Percentiles rank a stretch among this genome's conserved stretches.
Conservation (phyloP, 1,284 basidiomycete species). For the Cryptococcus amylolentus region DNA sequence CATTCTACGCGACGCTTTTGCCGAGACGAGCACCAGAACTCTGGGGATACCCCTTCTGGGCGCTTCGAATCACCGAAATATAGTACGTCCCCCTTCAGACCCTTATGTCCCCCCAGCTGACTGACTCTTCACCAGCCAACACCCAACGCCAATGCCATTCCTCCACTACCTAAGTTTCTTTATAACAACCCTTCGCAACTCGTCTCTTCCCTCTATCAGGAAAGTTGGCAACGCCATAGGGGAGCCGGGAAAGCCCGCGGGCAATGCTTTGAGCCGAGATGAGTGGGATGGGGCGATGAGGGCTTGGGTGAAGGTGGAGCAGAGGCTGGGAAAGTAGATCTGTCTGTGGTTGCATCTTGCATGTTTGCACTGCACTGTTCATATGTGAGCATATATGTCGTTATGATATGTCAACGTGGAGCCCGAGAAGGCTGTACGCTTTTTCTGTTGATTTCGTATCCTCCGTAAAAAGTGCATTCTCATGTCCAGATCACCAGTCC, state of each 20-base stretch:
- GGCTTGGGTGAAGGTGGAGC: slow-evolving; percentile 20
- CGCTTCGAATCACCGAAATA: slow-evolving; percentile 38
- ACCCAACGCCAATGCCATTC: slow-evolving; percentile 26
- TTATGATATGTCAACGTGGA: background rate
- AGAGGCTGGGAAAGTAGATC: slow-evolving; percentile 11
- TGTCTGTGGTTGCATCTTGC: too few species aligned
- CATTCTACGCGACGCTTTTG: slow-evolving; percentile 20
- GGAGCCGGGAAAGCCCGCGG: background rate
- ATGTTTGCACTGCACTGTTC: background rate
- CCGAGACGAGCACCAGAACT: slow-evolving; percentile 36
- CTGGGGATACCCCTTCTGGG: slow-evolving; percentile 39
- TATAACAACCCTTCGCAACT: slow-evolving; percentile 8
- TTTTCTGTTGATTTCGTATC: too few species aligned
- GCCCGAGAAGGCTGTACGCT: background rate
- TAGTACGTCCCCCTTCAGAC: slow-evolving; percentile 19
- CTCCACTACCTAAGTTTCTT: slow-evolving; percentile 10
- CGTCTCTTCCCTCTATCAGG: slow-evolving; percentile 13
- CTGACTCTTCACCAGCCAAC: slow-evolving; percentile 13
- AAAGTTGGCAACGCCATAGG: slow-evolving; percentile 14
- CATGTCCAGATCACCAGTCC: too few species aligned
- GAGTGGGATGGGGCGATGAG: slow-evolving; percentile 22
- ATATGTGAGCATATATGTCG: background rate
- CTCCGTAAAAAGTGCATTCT: too few species aligned
- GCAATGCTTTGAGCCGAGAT: slow-evolving; percentile 5
- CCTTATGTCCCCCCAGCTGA: background rate